Conservation (phyloP, 345 rosid species). For the Bretschneidera sinensis region DNA sequence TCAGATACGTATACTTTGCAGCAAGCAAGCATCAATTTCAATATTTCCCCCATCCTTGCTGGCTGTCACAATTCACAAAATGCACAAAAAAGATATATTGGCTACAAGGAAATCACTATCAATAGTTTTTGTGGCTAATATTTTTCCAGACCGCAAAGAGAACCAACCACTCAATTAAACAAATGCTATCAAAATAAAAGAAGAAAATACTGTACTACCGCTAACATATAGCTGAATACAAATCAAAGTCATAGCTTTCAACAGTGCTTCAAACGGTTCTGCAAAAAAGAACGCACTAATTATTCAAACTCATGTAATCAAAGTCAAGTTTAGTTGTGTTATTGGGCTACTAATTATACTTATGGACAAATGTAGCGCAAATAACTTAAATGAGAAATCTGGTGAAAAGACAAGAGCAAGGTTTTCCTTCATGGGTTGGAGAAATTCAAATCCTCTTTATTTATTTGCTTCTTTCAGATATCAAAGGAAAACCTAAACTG, state of each 20-base stretch:
- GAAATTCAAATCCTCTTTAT: no score
- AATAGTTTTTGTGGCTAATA: conserved; percentile 28
- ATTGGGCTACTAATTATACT: no score
- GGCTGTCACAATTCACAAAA: conserved; percentile 21
- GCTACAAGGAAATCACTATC: conserved; percentile 22
- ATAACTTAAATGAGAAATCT: not conserved
- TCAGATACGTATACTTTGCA: conserved; percentile 88
- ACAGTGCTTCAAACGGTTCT: not conserved
- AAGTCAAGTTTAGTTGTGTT: no score
- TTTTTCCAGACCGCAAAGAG: conserved; percentile 20
- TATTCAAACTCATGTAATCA: no score
- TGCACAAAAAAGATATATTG: conserved; percentile 24
- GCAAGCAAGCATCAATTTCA: conserved; percentile 66
- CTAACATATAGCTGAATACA: no score
- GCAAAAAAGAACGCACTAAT: no score
- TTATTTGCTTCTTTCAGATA: no score
- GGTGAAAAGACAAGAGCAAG: not conserved
- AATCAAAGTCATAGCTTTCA: no score
- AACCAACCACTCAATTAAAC: conserved; percentile 7
- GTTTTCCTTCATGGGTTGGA: not conserved
- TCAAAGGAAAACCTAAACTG: no score
- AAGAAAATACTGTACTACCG: no score
- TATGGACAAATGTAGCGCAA: no score
- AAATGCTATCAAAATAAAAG: not conserved
- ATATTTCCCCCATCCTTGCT: conserved; percentile 39